Conservation (phyloP, 176 grass and related monocot genomes). For the Bolboschoenus planiculmis region DNA sequence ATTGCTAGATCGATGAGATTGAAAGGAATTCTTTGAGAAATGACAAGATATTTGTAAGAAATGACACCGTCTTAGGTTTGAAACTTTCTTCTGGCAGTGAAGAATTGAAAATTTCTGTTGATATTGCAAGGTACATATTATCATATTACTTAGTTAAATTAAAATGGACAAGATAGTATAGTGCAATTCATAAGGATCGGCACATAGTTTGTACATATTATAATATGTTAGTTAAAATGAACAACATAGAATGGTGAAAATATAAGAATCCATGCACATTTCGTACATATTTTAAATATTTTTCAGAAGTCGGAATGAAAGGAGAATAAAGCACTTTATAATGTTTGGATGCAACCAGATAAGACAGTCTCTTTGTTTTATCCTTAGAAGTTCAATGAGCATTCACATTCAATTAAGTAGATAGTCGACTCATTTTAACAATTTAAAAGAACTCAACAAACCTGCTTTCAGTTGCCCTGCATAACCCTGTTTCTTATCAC, state of each 20-base stretch:
- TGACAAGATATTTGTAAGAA: constrained; percentile 39
- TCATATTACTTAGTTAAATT: neutral
- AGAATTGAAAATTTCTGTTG: neutral
- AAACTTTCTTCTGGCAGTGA: neutral
- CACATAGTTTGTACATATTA: neutral
- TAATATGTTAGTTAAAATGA: neutral
- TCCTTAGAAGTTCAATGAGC: neutral
- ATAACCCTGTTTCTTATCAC: neutral
- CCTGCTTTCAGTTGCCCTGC: neutral
- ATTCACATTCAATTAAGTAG: neutral
- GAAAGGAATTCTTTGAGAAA: constrained; percentile 27
- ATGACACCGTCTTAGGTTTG: constrained; percentile 5
- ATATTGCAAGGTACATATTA: constrained; percentile 30
- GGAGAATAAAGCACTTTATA: too few relatives aligned
- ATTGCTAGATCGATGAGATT: constrained; percentile 32
- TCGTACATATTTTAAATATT: neutral
- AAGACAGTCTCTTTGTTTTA: neutral
- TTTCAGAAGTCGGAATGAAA: neutral
- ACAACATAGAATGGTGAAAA: neutral
- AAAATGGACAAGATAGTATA: neutral
- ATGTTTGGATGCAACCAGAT: neutral
- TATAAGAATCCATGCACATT: neutral
- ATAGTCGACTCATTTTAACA: neutral
- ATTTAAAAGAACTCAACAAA: neutral
- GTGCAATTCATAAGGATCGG: neutral